Conservation (phyloP, 2,329 filamentous ascomycete genomes). For the Xylaria sp. region DNA sequence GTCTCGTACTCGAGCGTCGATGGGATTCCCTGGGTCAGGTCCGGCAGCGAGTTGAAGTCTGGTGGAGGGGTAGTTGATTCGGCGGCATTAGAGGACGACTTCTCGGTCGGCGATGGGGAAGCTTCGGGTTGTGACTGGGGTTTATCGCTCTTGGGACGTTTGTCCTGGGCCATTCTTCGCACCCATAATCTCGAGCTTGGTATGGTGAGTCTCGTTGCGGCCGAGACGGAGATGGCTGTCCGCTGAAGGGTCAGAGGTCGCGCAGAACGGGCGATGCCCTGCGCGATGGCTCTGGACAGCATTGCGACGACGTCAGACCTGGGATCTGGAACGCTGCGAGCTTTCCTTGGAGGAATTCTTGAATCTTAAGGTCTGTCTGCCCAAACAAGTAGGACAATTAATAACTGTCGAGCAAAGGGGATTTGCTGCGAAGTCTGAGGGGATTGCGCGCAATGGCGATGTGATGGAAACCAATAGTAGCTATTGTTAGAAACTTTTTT, state of each 20-base stretch:
- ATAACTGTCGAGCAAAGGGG: neutral
- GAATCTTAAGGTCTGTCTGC: neutral
- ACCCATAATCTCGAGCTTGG: constrained; percentile 52
- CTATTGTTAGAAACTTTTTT: constrained; percentile 32
- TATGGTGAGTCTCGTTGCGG: constrained; percentile 49
- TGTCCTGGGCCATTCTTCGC: constrained; percentile 57
- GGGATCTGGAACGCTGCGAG: constrained; percentile 6
- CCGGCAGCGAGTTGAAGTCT: constrained; percentile 74
- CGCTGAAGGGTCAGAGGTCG: constrained; percentile 48
- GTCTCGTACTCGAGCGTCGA: constrained; percentile 87
- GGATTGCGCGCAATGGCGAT: constrained; percentile 14
- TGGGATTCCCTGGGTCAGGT: constrained; percentile 93
- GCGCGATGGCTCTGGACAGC: constrained; percentile 54
- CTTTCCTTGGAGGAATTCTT: constrained; percentile 13
- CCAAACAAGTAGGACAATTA: neutral
- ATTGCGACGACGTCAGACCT: constrained; percentile 46
- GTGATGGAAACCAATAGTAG: constrained; percentile 17
- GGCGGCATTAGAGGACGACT: constrained; percentile 34
- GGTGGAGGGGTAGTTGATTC: constrained; percentile 55
- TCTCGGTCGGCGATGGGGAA: constrained; percentile 29
- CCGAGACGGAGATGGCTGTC: constrained; percentile 40
- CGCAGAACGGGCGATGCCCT: constrained; percentile 53
- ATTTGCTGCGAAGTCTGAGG: constrained; percentile 3
- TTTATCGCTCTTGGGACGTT: constrained; percentile 42
- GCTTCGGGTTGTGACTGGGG: constrained; percentile 20